These are phyloP conservation scores for Melocanna baccifera DNA, from an alignment of 176 grass and related monocot genomes.

Conservation along the genomic window DNA sequence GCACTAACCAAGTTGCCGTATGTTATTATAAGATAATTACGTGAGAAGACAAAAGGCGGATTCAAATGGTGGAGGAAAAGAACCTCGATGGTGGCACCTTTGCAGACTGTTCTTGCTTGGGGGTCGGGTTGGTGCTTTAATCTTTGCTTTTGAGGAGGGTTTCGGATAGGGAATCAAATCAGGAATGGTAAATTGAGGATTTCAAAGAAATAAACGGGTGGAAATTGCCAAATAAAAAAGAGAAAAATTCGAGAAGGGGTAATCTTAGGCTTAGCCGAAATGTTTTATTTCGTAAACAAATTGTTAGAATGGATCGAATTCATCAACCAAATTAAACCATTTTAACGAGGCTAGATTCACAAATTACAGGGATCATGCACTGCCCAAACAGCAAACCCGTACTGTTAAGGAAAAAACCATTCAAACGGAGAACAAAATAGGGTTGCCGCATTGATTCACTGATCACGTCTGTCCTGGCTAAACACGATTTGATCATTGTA, in stretches of 20 bases:
- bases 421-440: neutral
- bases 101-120: slow-evolving; percentile 19
- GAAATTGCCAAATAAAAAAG: neutral
- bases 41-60: slow-evolving; percentile 1
- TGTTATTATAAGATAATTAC: slow-evolving; percentile 1
- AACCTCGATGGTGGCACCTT: slow-evolving; percentile 25
- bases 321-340: neutral
- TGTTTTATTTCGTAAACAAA: neutral
- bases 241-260: neutral
- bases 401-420: neutral
- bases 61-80: slow-evolving; percentile 32
- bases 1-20: slow-evolving; percentile 11
- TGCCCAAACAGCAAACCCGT: neutral
- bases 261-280: neutral
- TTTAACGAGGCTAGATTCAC: neutral
- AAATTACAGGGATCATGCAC: neutral
- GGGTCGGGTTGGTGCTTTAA: slow-evolving; percentile 20
- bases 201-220: neutral
- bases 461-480: neutral
- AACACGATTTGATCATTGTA: neutral
- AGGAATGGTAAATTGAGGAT: neutral
- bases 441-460: neutral
- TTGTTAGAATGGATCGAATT: neutral
- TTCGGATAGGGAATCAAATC: slow-evolving; percentile 9
- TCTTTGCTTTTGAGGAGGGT: slow-evolving; percentile 27